Evolutionary conservation across 371 early-diverging fungal genomes (phyloP).

Genomic region (Mucor plumbeus): DNA sequence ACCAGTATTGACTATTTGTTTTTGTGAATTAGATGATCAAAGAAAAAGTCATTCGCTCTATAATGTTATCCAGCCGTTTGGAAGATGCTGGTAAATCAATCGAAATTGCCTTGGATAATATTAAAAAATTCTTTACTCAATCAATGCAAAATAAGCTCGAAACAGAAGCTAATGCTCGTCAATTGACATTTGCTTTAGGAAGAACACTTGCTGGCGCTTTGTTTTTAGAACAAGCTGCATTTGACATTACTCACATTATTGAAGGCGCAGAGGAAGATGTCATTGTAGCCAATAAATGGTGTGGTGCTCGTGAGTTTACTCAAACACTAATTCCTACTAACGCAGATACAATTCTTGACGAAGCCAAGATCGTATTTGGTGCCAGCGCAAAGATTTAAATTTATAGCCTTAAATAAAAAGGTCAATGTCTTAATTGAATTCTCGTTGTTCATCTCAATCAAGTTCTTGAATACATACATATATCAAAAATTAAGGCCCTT

Average conservation of each 20-base stretch:
- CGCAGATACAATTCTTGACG: conserved; percentile 11
- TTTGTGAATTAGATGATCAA: conserved; percentile 13
- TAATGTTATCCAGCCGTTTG: conserved; percentile 14
- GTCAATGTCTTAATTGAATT: no score
- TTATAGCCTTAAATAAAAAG: no score
- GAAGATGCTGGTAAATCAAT: conserved; percentile 33
- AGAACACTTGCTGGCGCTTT: conserved; percentile 53
- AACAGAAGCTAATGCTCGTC: conserved; percentile 54
- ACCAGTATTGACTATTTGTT: no score
- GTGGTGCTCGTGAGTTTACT: conserved; percentile 25
- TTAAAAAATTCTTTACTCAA: conserved; percentile 14
- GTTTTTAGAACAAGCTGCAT: conserved; percentile 57
- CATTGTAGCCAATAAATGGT: conserved; percentile 35
- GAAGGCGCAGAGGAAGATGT: conserved; percentile 35
- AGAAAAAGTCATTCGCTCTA: conserved; percentile 14
- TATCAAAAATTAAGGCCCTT: no score
- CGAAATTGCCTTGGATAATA: conserved; percentile 29
- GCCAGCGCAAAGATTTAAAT: conserved; percentile 37
- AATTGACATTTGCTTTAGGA: conserved; percentile 59
- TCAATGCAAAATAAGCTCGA: conserved; percentile 19
- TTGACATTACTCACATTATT: conserved; percentile 37
- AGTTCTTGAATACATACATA: no score
- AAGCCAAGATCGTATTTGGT: conserved; percentile 48
- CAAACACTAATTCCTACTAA: conserved; percentile 17
- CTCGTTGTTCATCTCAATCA: no score